Base-by-base conservation (phyloP, 768 basidiomycete species). In the Crucibulum laeve region DNA sequence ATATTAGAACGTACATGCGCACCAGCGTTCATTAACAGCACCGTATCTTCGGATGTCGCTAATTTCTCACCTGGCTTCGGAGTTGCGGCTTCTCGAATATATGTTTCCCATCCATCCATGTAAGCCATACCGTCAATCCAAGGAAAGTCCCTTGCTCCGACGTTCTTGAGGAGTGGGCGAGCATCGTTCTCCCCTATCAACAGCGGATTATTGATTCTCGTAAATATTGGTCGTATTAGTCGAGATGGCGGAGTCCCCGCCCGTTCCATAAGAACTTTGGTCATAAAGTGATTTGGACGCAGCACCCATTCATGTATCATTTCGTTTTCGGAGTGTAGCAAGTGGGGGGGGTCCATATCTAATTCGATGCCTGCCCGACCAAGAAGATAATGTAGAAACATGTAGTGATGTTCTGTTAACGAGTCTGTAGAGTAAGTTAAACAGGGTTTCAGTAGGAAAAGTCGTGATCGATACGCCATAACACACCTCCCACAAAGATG, bases 401-500 rank as follows among this genome's bases (percentile, higher is more conserved):
- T n/a, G n/a, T n/a, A n/a, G n/a, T n/a, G n/a, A n/a, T n/a, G n/a
- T n/a, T n/a, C 43, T 44, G 32, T 51, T 43, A 47, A 34, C 10
- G 6, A 18, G 3, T 32, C 13, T n/a, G 23, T 14, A 21, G 21
- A n/a, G n/a, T n/a, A n/a, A n/a, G n/a, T n/a, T 24, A 11, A 32
- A 25, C 14, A n/a, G 23, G n/a, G 10, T 1, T 3, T 10, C 35
- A n/a, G n/a, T 37, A n/a, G n/a, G n/a, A n/a, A n/a, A n/a, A n/a
- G n/a, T n/a, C n/a, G n/a, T n/a, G n/a, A n/a, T n/a, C 14, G 5
- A n/a, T 37, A 37, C 11, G 35, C 10, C 6, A 2, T 10, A n/a
- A 13, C 18, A 42, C 23, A 52, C 53, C 53, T 38, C 53, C 53
- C 14, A 46, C 44, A 38, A 54, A 40, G 14, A 54, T 49, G 6